Percentiles rank a stretch among this genome's conserved stretches.
These are phyloP conservation scores for Annona squamosa DNA, from an alignment of 164 flowering plant species.

Conservation along the genomic window DNA sequence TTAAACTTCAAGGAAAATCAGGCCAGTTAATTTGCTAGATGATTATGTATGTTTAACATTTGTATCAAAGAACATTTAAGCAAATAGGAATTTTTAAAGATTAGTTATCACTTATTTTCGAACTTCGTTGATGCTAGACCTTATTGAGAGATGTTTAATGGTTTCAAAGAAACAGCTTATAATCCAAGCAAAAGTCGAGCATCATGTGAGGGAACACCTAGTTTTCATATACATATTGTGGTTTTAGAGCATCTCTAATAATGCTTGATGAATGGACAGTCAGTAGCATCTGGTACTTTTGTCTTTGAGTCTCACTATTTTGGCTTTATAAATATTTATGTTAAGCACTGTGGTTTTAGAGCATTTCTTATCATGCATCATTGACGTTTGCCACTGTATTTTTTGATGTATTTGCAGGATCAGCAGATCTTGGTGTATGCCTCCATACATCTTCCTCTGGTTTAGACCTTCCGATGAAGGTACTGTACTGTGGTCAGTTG, in stretches of 20 bases:
- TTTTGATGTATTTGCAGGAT: constrained; percentile 43
- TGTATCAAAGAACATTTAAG: no score
- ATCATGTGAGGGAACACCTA: not conserved
- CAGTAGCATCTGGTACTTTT: not conserved
- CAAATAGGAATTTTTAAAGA: no score
- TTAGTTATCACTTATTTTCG: no score
- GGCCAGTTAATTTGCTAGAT: no score
- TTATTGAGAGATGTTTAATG: not conserved
- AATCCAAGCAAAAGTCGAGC: not conserved
- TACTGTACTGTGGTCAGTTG: not conserved
- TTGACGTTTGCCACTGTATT: not conserved
- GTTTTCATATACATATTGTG: not conserved
- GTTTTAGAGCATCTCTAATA: not conserved
- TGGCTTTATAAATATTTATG: not conserved
- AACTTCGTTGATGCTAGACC: no score
- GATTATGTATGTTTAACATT: no score
- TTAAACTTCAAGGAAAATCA: no score
- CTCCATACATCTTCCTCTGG: constrained; percentile 97
- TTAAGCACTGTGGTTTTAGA: not conserved
- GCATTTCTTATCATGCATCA: not conserved
- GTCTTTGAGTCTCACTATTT: not conserved
- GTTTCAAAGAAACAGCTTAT: not conserved
- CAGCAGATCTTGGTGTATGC: constrained; percentile 92
- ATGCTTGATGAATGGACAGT: not conserved
- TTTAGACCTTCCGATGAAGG: constrained; percentile 99